phyloP scores from a whole-genome alignment of 2,329 filamentous ascomycete species.

The Penicillium sp. region DNA sequence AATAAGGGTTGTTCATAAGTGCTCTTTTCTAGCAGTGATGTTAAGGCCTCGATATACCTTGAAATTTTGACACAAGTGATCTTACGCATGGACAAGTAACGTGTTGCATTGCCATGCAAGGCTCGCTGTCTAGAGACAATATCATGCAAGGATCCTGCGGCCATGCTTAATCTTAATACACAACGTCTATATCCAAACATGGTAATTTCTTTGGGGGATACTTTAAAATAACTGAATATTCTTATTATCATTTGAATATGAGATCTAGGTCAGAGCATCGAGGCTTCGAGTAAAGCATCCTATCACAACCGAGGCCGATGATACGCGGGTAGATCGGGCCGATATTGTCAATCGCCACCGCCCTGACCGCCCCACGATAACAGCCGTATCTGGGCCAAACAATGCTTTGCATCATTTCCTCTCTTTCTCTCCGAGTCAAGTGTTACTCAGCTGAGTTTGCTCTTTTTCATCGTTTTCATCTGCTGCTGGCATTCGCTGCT shows the following conservation, averaged over 20 bases:
- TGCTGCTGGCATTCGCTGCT: neutral
- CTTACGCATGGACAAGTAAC: neutral
- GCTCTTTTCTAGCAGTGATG: neutral
- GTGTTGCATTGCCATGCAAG: neutral
- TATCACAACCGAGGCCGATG: neutral
- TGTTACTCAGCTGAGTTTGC: neutral
- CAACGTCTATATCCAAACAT: no score
- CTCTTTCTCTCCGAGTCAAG: neutral
- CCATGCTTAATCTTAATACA: neutral
- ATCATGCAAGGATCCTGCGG: neutral
- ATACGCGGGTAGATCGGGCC: slow-evolving; percentile 2
- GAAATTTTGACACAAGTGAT: neutral
- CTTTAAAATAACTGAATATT: rapidly evolving
- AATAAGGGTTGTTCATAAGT: neutral
- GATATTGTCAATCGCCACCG: slow-evolving; percentile 9
- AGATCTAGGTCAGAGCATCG: neutral
- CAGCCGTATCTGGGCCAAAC: slow-evolving; percentile 4
- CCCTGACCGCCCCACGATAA: slow-evolving; percentile 10
- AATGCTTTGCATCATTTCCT: neutral
- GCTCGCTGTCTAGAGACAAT: neutral
- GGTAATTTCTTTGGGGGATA: neutral
- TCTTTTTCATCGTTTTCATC: neutral
- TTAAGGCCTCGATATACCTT: neutral
- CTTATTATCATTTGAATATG: neutral
- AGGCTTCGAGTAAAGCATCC: neutral